A percentile compares a stretch with the other conserved stretches of the same genome.
phyloP scores from a whole-genome alignment of 768 basidiomycete genomes.

The Agrocybe pediades region DNA sequence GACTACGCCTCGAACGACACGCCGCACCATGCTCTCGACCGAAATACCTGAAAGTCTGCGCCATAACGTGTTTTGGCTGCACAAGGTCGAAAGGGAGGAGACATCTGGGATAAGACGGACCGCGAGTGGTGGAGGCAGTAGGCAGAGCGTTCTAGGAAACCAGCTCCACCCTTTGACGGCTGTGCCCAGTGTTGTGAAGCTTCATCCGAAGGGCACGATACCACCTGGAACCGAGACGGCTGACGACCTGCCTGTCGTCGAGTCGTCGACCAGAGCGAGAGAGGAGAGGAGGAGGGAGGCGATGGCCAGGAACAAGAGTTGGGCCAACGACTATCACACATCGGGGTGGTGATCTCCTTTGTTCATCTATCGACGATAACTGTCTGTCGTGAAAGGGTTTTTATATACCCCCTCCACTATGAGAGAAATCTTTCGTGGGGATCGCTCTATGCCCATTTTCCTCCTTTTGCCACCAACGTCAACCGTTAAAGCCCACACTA shows the following conservation, averaged over 20 bases:
- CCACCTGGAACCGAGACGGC: neutral
- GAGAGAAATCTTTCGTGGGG: neutral
- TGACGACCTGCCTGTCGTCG: neutral
- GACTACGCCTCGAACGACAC: constrained; percentile 83
- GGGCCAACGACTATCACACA: constrained; percentile 69
- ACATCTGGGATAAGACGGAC: constrained; percentile 36
- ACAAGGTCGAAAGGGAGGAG: constrained; percentile 61
- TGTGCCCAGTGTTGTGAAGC: constrained; percentile 41
- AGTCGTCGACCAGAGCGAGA: constrained; percentile 23
- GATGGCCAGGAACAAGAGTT: constrained; percentile 64
- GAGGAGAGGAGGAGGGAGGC: constrained; percentile 45
- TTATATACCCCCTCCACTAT: neutral
- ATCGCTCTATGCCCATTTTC: neutral
- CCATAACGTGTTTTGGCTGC: constrained; percentile 79
- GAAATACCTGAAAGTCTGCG: constrained; percentile 87
- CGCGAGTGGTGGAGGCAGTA: constrained; percentile 28
- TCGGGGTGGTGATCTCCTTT: constrained; percentile 55
- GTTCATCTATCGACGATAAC: neutral
- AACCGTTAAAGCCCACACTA: neutral
- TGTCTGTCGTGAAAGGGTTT: too few relatives aligned
- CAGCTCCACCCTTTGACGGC: constrained; percentile 32
- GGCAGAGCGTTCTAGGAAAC: constrained; percentile 22
- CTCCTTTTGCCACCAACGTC: neutral
- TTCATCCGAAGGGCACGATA: constrained; percentile 36
- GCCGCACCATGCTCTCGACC: constrained; percentile 79